phyloP scores from a whole-genome alignment of 2,329 filamentous ascomycete genomes.

The Mycogone perniciosa region DNA sequence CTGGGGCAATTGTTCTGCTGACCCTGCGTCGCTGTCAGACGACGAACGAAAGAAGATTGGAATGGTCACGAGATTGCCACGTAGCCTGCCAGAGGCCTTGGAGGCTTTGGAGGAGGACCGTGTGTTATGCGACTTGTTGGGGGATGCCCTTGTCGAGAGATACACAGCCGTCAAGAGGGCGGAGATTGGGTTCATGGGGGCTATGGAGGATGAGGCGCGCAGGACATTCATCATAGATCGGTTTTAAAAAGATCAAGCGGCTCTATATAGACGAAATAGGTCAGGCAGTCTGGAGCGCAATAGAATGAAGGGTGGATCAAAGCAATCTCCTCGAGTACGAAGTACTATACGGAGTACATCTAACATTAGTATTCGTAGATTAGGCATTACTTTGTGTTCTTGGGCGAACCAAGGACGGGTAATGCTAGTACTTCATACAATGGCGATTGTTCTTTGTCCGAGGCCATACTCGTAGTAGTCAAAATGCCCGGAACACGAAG shows the following conservation, averaged over 20 bases:
- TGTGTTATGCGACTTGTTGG: constrained; percentile 40
- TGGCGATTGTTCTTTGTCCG: too few species aligned
- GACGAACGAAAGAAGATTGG: constrained; percentile 46
- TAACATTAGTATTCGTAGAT: too few species aligned
- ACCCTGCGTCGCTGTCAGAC: constrained; percentile 45
- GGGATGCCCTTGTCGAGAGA: constrained; percentile 44
- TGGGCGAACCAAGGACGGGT: too few species aligned
- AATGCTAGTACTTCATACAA: too few species aligned
- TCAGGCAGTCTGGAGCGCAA: too few species aligned
- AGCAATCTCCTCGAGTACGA: too few species aligned
- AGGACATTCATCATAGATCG: constrained; percentile 58
- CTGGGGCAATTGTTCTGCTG: constrained; percentile 47
- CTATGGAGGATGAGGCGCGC: constrained; percentile 42
- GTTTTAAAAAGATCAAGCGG: constrained; percentile 34
- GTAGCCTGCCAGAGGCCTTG: constrained; percentile 48
- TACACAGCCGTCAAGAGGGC: constrained; percentile 54
- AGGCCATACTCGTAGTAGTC: too few species aligned
- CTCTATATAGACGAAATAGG: background rate
- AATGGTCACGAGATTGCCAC: constrained; percentile 49
- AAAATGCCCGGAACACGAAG: too few species aligned
- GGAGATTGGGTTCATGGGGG: constrained; percentile 39
- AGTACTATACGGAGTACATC: too few species aligned
- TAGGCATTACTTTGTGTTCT: too few species aligned
- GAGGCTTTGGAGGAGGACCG: constrained; percentile 42
- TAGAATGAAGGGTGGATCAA: too few species aligned